Evolutionary conservation across 306 rosid genomes (phyloP).

Genomic region (Ormosia semicastrata): DNA sequence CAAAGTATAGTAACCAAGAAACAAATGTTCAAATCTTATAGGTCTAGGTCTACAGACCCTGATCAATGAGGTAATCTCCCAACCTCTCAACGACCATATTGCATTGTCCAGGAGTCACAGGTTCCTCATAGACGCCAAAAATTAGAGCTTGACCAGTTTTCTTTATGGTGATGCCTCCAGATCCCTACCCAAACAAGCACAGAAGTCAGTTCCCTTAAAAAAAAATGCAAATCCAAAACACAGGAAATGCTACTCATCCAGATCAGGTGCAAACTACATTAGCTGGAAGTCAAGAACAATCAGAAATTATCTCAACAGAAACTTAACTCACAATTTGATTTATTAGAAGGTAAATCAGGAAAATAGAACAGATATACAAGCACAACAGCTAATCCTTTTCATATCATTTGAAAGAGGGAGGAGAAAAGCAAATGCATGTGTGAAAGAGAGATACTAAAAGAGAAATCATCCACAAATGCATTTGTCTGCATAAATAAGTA

Average conservation of each 20-base stretch:
- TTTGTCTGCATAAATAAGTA: background rate
- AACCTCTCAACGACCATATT: slow-evolving; percentile 98
- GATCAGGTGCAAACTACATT: background rate
- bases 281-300: background rate
- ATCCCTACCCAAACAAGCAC: slow-evolving; percentile 45
- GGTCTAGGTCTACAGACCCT: slow-evolving; percentile 70
- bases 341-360: background rate
- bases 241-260: background rate
- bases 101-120: slow-evolving; percentile 98
- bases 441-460: background rate
- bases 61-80: slow-evolving; percentile 93
- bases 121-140: slow-evolving; percentile 84
- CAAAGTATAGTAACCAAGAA: background rate
- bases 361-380: background rate
- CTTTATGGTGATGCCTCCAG: slow-evolving; percentile 94
- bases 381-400: background rate
- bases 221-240: background rate
- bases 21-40: slow-evolving; percentile 13
- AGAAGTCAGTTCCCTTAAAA: background rate
- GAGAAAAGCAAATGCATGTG: background rate
- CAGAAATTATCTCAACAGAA: background rate
- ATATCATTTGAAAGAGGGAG: background rate
- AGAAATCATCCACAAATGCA: background rate
- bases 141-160: slow-evolving; percentile 92
- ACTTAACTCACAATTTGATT: background rate